A percentile compares a stretch with the other conserved stretches of the same genome.
Evolutionary conservation across 768 basidiomycete species (phyloP).

Genomic region (Podaxis sp.): DNA sequence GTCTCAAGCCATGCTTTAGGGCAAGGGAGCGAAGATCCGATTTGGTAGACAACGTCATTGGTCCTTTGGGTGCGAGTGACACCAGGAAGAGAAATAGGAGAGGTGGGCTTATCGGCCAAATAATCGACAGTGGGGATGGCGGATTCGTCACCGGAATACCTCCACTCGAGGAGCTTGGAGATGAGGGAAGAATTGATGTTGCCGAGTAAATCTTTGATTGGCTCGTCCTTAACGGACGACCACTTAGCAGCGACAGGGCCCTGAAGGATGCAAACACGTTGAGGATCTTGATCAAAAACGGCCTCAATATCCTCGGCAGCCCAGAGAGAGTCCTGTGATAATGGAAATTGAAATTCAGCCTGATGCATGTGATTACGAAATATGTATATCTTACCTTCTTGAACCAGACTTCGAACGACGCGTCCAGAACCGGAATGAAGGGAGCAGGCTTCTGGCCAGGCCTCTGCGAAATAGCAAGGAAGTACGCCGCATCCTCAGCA

Average conservation of each 20-base stretch:
- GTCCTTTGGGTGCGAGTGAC: slow-evolving; percentile 41
- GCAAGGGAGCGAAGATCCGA: slow-evolving; percentile 56
- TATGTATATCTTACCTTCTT: slow-evolving; percentile 73
- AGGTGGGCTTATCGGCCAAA: slow-evolving; percentile 49
- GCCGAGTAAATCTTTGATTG: slow-evolving; percentile 89
- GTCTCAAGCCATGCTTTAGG: slow-evolving; percentile 76
- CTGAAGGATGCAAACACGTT: slow-evolving; percentile 96
- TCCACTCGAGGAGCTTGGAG: slow-evolving; percentile 71
- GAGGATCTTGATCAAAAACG: slow-evolving; percentile 98
- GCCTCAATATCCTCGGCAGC: slow-evolving; percentile 98
- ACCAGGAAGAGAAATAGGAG: slow-evolving; percentile 34
- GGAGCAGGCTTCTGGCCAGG: slow-evolving; percentile 98
- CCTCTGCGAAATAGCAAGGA: slow-evolving; percentile 93
- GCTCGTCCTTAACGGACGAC: slow-evolving; percentile 86
- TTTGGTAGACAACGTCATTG: slow-evolving; percentile 45
- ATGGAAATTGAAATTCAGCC: slow-evolving; percentile 15
- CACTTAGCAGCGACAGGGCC: slow-evolving; percentile 94
- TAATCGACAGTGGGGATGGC: slow-evolving; percentile 84
- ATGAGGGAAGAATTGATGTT: slow-evolving; percentile 80
- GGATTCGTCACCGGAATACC: slow-evolving; percentile 73
- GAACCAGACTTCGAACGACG: slow-evolving; percentile 97
- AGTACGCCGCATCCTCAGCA: slow-evolving; percentile 91
- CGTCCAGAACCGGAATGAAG: slow-evolving; percentile 95
- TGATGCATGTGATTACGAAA: slow-evolving; percentile 16
- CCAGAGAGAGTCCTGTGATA: slow-evolving; percentile 87